Evolutionary conservation across 106 monocot species (phyloP).

Genomic region (Iris macrosiphon): DNA sequence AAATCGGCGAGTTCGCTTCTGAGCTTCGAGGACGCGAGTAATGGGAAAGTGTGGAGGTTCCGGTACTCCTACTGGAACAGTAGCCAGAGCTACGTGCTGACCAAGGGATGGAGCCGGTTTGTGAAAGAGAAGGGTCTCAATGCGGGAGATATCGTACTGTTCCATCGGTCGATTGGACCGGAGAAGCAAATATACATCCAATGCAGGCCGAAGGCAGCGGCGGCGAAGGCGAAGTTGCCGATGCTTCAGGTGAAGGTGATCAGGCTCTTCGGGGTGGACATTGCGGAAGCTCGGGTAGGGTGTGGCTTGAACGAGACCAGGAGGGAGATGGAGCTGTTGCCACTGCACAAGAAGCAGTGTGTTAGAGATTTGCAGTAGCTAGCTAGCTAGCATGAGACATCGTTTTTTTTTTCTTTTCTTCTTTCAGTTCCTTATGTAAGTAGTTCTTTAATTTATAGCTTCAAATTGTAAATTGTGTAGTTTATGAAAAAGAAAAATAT

Average conservation of each 20-base stretch:
- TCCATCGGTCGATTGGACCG: conserved; percentile 18
- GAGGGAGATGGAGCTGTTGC: neutral
- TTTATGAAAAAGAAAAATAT: too few relatives aligned
- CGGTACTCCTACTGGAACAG: conserved; percentile 94
- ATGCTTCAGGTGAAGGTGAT: conserved; percentile 11
- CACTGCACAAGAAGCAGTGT: too few relatives aligned
- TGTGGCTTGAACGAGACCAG: neutral
- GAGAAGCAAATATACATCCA: conserved; percentile 42
- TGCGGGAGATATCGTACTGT: conserved; percentile 46
- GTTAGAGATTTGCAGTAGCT: too few relatives aligned
- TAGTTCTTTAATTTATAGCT: too few relatives aligned
- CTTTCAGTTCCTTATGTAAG: too few relatives aligned
- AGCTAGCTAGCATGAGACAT: too few relatives aligned
- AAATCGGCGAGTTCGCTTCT: neutral
- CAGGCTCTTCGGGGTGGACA: conserved; percentile 52
- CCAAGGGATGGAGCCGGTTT: conserved; percentile 90
- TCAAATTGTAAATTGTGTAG: too few relatives aligned
- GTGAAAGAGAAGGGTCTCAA: conserved; percentile 77
- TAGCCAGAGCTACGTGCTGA: conserved; percentile 94
- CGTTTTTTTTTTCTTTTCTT: too few relatives aligned
- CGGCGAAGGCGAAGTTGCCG: too few relatives aligned
- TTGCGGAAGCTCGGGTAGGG: conserved; percentile 3
- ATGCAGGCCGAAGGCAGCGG: conserved; percentile 13
- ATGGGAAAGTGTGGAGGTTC: conserved; percentile 73
- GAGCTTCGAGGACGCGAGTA: conserved; percentile 24